Base-by-base conservation (phyloP, 2,329 filamentous ascomycete species). In the Talaromyces funiculosus region DNA sequence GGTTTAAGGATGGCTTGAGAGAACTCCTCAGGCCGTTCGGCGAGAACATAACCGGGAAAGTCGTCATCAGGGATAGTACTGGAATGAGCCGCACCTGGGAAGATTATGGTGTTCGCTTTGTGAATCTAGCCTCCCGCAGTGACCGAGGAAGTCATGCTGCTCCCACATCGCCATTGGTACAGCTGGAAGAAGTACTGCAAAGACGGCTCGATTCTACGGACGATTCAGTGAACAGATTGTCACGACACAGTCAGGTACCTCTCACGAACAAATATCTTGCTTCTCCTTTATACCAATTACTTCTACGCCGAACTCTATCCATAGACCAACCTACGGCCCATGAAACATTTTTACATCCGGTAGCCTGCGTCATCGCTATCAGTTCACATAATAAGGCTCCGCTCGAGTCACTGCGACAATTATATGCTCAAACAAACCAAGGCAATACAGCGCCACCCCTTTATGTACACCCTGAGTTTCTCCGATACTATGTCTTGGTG, bases 401-500 rank as follows among this genome's bases (percentile, higher is more conserved):
- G 0, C 92, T 97, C 64, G 92, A 96, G 71, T 89, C 94, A 60
- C 80, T 99, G 45, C 83, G 92, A 59, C 87, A 85, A 65, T 79
- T 99, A 3, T 99, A 97, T 73, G 84, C 85, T 53, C 89, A 90
- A 66, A 94, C 91, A n/a, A 92, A 86, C 65, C 85, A 87, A 61
- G 92, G 91, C 10, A 84, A 88, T 40, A 83, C 84, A 66, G 84
- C 84, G 59, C 76, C 96, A 59, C 93, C 93, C 0, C 80, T 84
- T 20, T 99, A 93, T 89, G 89, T 97, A 0, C 88, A 96, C 70
- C 88, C 89, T 31, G 92, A 97, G 63, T 99, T 94, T 73, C 79
- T 99, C 64, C 85, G 94, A 64, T 99, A 99, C 75, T 99, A 99
- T 75, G 90, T 99, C 16, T 80, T 99, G 43, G 88, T 99, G 18